Evolutionary conservation across 192 early-diverging fungal genomes (phyloP), one percentile per base, ranked within the genome.

Genomic region (Coemansia sp.): DNA sequence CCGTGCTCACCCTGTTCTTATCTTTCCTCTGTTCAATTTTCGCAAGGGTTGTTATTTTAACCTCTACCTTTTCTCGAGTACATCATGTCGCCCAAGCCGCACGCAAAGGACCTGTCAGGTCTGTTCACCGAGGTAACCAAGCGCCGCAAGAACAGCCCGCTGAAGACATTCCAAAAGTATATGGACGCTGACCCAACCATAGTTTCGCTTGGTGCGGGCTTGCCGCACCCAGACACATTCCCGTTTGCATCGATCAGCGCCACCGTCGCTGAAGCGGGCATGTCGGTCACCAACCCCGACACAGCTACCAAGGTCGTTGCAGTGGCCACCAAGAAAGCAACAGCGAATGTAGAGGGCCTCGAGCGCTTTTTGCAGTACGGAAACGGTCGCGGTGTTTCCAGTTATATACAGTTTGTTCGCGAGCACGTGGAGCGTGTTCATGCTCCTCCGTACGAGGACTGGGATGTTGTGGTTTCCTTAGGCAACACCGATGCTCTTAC

Each of bases 121-220:
- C 72, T 66, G 51, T 78, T 84, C 57, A 69, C 81, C 21, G 73
- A 84, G 53, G 64, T 69, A 15, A 60, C 81, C 18, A 59, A 45
- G 52, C 59, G 49, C 15, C 81, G 81, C 36, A 68, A 75, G 63
- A 72, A 63, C 70, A 78, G 76, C 64, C 81, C 81, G n/a, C 67
- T 84, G 16, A 84, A 84, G 70, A 48, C 69, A 18, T 58, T 78
- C 53, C 52, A 43, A 45, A 77, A 77, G 65, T 84, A 78, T 67
- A 78, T 84, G 81, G 41, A 38, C 2, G 66, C 64, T 2, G 85
- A 78, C 51, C 77, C 86, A 7, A 82, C 73, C 39, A 85, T 89
- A 45, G 68, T 93, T 52, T 89, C 90, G 38, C 81, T 93, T 1
- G 90, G 90, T 11, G 90, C 88, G 2, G 92, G 92, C 1, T 78